Evolutionary conservation across 306 rosid genomes (phyloP).

Genomic region (Vicia sativa): DNA sequence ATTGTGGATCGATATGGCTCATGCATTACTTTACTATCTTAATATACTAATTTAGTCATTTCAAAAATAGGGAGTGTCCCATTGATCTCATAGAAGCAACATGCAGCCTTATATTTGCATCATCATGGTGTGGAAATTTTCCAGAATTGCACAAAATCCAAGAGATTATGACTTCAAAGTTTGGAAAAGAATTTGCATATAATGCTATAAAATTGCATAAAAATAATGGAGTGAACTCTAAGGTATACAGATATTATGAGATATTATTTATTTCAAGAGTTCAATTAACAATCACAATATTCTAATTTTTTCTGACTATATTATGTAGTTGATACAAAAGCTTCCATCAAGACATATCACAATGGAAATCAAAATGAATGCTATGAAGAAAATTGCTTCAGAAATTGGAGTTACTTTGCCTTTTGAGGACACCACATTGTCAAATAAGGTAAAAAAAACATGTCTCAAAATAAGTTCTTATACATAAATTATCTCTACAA

Average conservation of each 20-base stretch:
- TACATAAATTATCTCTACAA: neutral
- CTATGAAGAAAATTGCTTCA: slow-evolving; percentile 49
- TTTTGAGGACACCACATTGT: slow-evolving; percentile 39
- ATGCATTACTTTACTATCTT: neutral
- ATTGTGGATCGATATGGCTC: neutral
- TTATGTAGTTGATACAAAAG: slow-evolving; percentile 60
- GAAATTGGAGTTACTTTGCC: slow-evolving; percentile 56
- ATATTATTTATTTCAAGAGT: neutral
- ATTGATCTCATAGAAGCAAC: slow-evolving; percentile 62
- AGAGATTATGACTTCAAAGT: slow-evolving; percentile 48
- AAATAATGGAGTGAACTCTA: slow-evolving; percentile 59
- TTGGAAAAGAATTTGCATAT: slow-evolving; percentile 60
- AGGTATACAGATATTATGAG: slow-evolving; percentile 40
- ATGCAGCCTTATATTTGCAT: slow-evolving; percentile 64
- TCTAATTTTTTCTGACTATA: slow-evolving; percentile 28
- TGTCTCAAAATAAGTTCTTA: neutral
- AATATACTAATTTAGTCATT: slow-evolving; percentile 36
- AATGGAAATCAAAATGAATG: slow-evolving; percentile 50
- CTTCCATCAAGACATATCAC: slow-evolving; percentile 42
- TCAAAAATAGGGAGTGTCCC: slow-evolving; percentile 57
- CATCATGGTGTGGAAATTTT: slow-evolving; percentile 76
- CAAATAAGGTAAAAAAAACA: slow-evolving; percentile 38
- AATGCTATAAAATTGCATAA: slow-evolving; percentile 52
- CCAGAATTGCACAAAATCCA: slow-evolving; percentile 72
- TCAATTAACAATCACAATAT: slow-evolving; percentile 12